A percentile compares a stretch with the other conserved stretches of the same genome.
Conservation (phyloP, 306 rosid species). For the Dicorynia guianensis region DNA sequence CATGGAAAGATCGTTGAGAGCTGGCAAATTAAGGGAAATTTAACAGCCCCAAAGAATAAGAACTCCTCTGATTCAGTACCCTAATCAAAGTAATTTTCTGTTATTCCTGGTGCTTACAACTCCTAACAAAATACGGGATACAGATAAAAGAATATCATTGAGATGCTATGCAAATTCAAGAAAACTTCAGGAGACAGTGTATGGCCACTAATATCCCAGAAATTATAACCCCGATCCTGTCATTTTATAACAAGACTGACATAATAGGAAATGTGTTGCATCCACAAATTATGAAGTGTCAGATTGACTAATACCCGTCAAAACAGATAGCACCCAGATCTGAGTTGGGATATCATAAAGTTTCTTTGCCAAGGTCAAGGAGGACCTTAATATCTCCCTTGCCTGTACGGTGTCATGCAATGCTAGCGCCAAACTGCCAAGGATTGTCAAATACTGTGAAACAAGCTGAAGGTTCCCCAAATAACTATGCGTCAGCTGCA, state of each 20-base stretch:
- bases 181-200: not conserved
- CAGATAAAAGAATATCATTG: conserved; percentile 5
- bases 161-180: not conserved
- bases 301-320: conserved; percentile 67
- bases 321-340: conserved; percentile 93
- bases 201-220: too few species aligned
- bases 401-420: conserved; percentile 89
- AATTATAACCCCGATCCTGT: too few species aligned
- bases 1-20: not conserved
- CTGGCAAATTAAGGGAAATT: not conserved
- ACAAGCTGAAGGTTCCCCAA: conserved; percentile 98
- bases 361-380: conserved; percentile 95
- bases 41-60: not conserved
- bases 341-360: conserved; percentile 94
- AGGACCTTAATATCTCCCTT: conserved; percentile 92
- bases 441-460: conserved; percentile 90
- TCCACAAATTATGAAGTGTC: conserved; percentile 14
- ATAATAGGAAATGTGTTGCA: conserved; percentile 24
- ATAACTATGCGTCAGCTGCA: conserved; percentile 86
- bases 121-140: not conserved
- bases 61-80: not conserved
- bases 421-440: conserved; percentile 93
- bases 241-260: not conserved
- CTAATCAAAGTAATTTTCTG: not conserved
- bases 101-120: not conserved